Evolutionary conservation across 768 basidiomycete genomes (phyloP), one percentile per base, ranked within the genome.

Genomic region (Dentipellis sp.): DNA sequence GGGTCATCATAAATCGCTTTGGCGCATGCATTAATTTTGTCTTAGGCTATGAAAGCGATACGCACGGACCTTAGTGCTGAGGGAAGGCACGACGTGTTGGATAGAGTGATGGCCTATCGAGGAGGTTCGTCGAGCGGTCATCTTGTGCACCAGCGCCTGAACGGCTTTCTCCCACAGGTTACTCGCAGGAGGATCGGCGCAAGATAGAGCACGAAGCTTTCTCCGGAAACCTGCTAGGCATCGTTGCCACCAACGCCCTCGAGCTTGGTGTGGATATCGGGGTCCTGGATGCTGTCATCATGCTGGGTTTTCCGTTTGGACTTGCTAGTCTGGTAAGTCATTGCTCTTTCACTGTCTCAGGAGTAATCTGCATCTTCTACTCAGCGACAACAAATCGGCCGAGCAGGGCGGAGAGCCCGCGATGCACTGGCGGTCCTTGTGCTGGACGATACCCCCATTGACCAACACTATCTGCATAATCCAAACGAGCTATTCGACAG

Each of bases 261-360:
- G 93, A 95, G 68, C 80, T 94, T 7, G 91, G 91, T 12, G 86
- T 93, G n/a, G 91, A 94, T 63, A 93, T 94, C 37, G 91, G 90
- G 14, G 80, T 78, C n/a, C 68, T 94, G 52, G 93, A 94, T 64
- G 89, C 87, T 7, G 92, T 94, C 42, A 81, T 95, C 55, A 89
- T 92, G 79, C 78, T 93, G 29, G 90, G 90, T 1, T 92, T 94
- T 66, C 92, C 92, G 0, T 75, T 80, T 54, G 81, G 78, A 42
- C 71, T 94, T 37, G 86, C 92, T 0, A 93, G 89, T 62, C 87
- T 92, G 56, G 91, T 92, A 56, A 63, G 81, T 69, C 35, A 6
- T 45, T 45, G 7, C 10, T 10, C 7, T n/a, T 3, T 37, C 11
- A 19, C 34, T 23, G 11, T 29, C 29, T 14, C 1, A 29, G n/a